These are phyloP conservation scores for Leishmania arabica DNA, from an alignment of 208 protist genomes.

Conservation along the genomic window DNA sequence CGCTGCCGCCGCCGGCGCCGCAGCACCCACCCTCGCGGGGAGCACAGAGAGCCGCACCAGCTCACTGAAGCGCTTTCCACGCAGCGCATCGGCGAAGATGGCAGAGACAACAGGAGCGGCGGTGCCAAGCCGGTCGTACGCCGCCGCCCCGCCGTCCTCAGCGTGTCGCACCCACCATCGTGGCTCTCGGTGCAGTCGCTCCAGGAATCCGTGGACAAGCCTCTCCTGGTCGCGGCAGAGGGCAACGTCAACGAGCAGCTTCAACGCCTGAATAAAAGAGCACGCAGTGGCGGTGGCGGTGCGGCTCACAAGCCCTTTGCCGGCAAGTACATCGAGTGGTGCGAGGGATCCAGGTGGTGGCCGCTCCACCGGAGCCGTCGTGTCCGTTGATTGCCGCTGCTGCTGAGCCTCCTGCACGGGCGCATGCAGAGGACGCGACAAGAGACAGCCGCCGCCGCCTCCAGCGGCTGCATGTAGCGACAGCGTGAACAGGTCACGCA, in stretches of 20 bases:
- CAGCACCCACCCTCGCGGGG: conserved; percentile 21
- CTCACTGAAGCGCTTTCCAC: conserved; percentile 53
- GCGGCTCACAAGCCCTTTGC: neutral
- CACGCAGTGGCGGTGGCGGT: conserved; percentile 8
- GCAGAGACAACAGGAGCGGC: conserved; percentile 36
- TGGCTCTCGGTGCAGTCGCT: conserved; percentile 55
- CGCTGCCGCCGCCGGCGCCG: neutral
- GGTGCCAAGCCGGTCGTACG: conserved; percentile 43
- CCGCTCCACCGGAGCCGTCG: neutral
- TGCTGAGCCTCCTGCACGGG: neutral
- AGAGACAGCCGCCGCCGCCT: neutral
- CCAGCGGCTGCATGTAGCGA: conserved; percentile 17
- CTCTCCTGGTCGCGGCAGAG: conserved; percentile 79
- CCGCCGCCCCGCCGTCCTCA: conserved; percentile 12
- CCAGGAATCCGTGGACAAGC: conserved; percentile 70
- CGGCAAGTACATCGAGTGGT: neutral
- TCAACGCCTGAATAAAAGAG: conserved; percentile 47
- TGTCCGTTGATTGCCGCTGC: neutral
- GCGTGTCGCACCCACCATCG: conserved; percentile 64
- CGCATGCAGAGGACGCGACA: neutral
- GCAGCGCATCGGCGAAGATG: conserved; percentile 59
- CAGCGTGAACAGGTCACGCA: conserved; percentile 38
- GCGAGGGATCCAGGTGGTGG: neutral
- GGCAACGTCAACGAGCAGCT: conserved; percentile 75
- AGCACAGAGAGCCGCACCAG: conserved; percentile 63